phyloP scores from a whole-genome alignment of 2,329 filamentous ascomycete species.

The Blumeria graminis region DNA sequence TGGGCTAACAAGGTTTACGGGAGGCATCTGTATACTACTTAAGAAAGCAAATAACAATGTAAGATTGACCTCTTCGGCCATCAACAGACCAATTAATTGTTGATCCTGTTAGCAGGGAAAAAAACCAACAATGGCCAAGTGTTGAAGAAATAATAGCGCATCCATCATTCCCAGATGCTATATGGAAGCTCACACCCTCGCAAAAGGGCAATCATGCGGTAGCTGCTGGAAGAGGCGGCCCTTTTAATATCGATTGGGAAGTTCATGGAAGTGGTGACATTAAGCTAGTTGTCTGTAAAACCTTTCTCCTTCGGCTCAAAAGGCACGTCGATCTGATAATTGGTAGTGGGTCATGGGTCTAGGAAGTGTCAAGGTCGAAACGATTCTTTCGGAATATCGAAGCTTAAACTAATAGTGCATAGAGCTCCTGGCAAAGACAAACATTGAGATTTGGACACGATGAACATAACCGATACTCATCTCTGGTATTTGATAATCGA shows the following conservation, averaged over 20 bases:
- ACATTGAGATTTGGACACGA: conserved; percentile 62
- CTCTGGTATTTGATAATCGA: conserved; percentile 61
- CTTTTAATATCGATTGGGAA: conserved; percentile 55
- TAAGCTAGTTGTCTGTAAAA: conserved; percentile 38
- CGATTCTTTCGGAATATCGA: neutral
- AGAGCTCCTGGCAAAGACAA: conserved; percentile 58
- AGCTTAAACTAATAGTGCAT: conserved; percentile 11
- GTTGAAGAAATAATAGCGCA: conserved; percentile 35
- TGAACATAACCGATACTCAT: conserved; percentile 40
- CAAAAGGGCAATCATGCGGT: conserved; percentile 35
- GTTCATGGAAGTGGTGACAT: conserved; percentile 51
- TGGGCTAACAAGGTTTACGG: too few relatives aligned
- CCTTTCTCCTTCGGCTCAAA: neutral
- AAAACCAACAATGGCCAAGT: conserved; percentile 14
- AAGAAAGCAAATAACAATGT: neutral
- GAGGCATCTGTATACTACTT: too few relatives aligned
- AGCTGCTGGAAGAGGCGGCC: conserved; percentile 47
- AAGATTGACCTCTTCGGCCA: neutral
- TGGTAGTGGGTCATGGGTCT: conserved; percentile 58
- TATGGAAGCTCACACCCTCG: conserved; percentile 46
- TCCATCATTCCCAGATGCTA: conserved; percentile 38
- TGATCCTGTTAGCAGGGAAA: conserved; percentile 4
- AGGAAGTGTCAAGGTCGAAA: conserved; percentile 28
- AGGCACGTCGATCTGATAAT: conserved; percentile 6
- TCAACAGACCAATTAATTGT: neutral